Evolutionary conservation across 139 green algal species (phyloP).

Genomic region (Auxenochlorella pyrenoidosa): DNA sequence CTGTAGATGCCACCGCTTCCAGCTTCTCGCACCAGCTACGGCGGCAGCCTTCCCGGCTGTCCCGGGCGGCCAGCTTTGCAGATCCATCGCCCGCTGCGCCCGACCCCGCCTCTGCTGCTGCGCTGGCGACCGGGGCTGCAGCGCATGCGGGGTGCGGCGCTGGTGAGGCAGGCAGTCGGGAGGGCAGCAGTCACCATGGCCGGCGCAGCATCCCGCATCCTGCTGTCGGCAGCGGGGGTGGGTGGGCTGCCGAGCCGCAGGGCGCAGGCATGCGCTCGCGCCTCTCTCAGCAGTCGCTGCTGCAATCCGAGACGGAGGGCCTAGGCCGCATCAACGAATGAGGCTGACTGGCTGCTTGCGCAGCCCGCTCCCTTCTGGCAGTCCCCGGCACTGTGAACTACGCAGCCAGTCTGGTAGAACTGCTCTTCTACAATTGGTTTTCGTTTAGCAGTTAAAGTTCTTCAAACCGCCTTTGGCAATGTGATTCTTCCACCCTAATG

Average conservation of each 20-base stretch:
- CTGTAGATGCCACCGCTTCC: neutral
- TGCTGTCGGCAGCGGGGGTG: neutral
- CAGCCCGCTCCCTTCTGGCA: neutral
- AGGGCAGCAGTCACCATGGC: neutral
- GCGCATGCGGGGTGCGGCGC: neutral
- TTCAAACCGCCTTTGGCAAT: too few species aligned
- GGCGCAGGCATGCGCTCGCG: neutral
- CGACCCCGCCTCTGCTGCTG: too few species aligned
- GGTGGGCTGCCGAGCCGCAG: neutral
- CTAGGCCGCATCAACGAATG: neutral
- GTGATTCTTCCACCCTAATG: too few species aligned
- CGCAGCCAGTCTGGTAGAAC: too few species aligned
- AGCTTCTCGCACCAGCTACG: neutral
- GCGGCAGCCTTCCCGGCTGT: neutral
- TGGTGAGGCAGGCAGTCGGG: neutral
- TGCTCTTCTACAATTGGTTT: too few species aligned
- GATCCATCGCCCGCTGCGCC: neutral
- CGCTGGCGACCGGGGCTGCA: neutral
- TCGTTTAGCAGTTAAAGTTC: too few species aligned
- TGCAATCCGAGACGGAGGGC: neutral
- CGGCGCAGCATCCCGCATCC: neutral
- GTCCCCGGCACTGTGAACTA: too few species aligned
- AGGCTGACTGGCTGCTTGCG: neutral
- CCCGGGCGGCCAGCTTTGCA: neutral
- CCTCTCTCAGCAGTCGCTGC: neutral